Base-by-base conservation (phyloP, 1,284 basidiomycete genomes). In the Chondrostereum purpureum region DNA sequence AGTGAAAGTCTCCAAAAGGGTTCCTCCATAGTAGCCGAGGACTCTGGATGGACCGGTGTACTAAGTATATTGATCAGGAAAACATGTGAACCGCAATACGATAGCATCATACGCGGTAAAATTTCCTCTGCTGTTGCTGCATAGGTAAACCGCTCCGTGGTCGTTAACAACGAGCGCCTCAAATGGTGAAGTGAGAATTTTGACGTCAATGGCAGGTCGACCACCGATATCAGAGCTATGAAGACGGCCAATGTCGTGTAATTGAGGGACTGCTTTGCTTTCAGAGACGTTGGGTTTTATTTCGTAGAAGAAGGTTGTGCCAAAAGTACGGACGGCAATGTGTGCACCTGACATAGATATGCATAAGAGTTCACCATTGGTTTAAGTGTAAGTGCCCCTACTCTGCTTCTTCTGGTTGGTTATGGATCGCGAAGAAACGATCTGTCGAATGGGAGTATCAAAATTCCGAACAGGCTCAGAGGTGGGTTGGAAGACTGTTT, bases 401-500 rank as follows among this genome's bases (percentile, higher is more conserved):
- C n/a, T 6, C 20, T 10, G 12, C 27, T 14, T 18, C 20, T 11
- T 34, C 13, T 42, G 27, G 1, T 27, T 46, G 22, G 27, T 23
- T 14, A 36, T 36, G 45, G 38, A 23, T 27, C 49, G 55, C 13
- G 66, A 63, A 13, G 65, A 50, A 3, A 58, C 50, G 27, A 80
- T 64, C 53, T 80, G 77, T 47, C 63, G 64, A 40, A 80, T 76
- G 8, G 82, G 81, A 2, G 80, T 82, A 16, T 69, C 56, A 51
- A 83, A 82, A 2, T 64, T 64, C 45, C 60, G 59, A 2, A 62
- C 50, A n/a, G 76, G 63, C 4, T 53, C 59, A 1, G 67, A 62
- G 39, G 62, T 58, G 0, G 80, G 73, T 33, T 61, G 63, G 46
- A 83, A 70, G 6, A 56, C 45, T 3, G 66, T 53, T 31, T 53